Evolutionary conservation across 306 rosid genomes (phyloP).

Genomic region (Delonix regia): DNA sequence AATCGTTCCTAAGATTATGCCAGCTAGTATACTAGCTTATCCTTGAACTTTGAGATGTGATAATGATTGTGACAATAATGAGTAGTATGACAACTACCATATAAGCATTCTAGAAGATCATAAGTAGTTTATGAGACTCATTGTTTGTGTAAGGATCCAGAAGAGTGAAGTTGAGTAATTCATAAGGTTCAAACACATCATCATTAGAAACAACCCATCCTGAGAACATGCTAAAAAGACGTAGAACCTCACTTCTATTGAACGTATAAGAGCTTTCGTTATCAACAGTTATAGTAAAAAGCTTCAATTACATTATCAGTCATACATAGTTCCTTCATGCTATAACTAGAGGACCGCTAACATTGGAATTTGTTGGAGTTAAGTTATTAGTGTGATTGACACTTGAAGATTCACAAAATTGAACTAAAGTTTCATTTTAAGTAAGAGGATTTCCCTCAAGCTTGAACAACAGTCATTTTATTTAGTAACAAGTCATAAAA

Average conservation of each 20-base stretch:
- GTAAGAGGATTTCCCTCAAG: slow-evolving; percentile 88
- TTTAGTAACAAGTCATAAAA: slow-evolving; percentile 2
- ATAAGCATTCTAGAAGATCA: slow-evolving; percentile 25
- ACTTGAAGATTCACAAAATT: slow-evolving; percentile 58
- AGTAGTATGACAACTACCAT: slow-evolving; percentile 35
- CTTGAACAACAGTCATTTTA: slow-evolving; percentile 59
- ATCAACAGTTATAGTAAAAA: slow-evolving; percentile 59
- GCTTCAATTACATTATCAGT: slow-evolving; percentile 63
- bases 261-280: slow-evolving; percentile 33
- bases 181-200: slow-evolving; percentile 81
- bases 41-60: slow-evolving; percentile 42
- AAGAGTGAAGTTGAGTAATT: slow-evolving; percentile 55
- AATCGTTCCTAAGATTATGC: slow-evolving; percentile 72
- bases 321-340: slow-evolving; percentile 76
- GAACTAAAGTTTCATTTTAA: slow-evolving; percentile 40
- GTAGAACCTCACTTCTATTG: slow-evolving; percentile 59
- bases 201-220: slow-evolving; percentile 63
- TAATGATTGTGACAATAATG: slow-evolving; percentile 48
- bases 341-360: slow-evolving; percentile 49
- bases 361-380: slow-evolving; percentile 31
- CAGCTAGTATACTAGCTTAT: slow-evolving; percentile 67
- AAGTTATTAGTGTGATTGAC: slow-evolving; percentile 21
- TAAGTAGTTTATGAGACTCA: slow-evolving; percentile 51
- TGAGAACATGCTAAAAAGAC: slow-evolving; percentile 60
- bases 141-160: slow-evolving; percentile 55